Conservation (phyloP, 352 stramenopile species). For the Globisporangium apiculatum region DNA sequence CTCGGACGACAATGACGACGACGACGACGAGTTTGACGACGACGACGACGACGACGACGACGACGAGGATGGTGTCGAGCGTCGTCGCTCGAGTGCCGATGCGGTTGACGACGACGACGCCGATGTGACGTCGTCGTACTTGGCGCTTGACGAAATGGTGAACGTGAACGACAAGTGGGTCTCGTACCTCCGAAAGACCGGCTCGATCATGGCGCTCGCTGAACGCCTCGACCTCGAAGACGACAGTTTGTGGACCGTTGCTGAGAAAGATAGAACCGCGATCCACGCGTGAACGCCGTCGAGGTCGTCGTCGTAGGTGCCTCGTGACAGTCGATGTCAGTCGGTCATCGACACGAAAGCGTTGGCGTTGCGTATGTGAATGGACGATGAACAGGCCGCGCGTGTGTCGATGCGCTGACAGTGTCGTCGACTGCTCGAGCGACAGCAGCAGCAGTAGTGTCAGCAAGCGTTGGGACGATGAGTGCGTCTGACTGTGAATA, state of each 20-base stretch:
- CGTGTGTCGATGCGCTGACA: neutral
- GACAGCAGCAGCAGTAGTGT: too few species aligned
- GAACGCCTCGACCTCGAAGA: conserved; percentile 78
- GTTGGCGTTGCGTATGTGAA: neutral
- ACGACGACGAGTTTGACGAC: conserved; percentile 23
- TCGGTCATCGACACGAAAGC: neutral
- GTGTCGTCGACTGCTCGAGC: too few species aligned
- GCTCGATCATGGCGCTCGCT: conserved; percentile 80
- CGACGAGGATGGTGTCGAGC: conserved; percentile 25
- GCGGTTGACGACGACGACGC: conserved; percentile 4
- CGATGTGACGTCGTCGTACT: conserved; percentile 12
- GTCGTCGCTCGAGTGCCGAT: neutral
- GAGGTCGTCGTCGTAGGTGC: neutral
- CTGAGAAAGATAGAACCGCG: conserved; percentile 77
- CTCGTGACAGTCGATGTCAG: neutral
- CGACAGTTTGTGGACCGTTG: conserved; percentile 79
- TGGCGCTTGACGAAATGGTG: conserved; percentile 80
- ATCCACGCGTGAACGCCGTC: conserved; percentile 53
- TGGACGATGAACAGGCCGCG: neutral
- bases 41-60: conserved; percentile 30
- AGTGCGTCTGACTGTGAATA: too few species aligned
- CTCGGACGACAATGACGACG: conserved; percentile 53
- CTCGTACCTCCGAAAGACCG: conserved; percentile 80
- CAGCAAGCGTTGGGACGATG: too few species aligned
- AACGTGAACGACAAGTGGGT: conserved; percentile 78